Percentiles rank a stretch among this genome's conserved stretches.
Conservation (phyloP, 352 stramenopile species). For the Phytophthora citricola region DNA sequence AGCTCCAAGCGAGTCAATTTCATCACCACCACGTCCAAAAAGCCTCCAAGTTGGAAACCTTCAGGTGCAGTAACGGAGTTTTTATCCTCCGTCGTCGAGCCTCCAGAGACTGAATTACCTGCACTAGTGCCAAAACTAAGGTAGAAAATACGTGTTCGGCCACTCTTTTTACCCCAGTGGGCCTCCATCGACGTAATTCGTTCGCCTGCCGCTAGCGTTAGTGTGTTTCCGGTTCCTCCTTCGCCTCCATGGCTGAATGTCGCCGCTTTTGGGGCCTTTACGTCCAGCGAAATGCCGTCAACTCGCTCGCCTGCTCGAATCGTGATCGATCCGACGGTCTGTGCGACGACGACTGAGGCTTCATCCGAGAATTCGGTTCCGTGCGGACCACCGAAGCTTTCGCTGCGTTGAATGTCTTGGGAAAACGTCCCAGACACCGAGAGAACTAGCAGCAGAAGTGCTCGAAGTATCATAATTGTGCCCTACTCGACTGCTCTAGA, state of each 20-base stretch:
- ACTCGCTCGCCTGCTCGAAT: slow-evolving; percentile 16
- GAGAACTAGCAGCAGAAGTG: slow-evolving; percentile 5
- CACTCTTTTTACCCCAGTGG: slow-evolving; percentile 17
- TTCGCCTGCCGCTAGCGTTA: slow-evolving; percentile 5
- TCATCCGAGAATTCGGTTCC: slow-evolving; percentile 21
- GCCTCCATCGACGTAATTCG: slow-evolving; percentile 26
- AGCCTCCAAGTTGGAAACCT: slow-evolving; percentile 17
- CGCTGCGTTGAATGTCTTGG: slow-evolving; percentile 14
- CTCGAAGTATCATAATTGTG: slow-evolving; percentile 4
- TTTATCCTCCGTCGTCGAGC: slow-evolving; percentile 8
- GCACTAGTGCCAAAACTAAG: slow-evolving; percentile 13
- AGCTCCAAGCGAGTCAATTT: slow-evolving; percentile 10
- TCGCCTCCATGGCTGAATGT: slow-evolving; percentile 21
- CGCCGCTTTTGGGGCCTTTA: slow-evolving; percentile 2
- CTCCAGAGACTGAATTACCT: slow-evolving; percentile 11
- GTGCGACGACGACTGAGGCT: slow-evolving; percentile 6
- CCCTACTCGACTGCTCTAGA: background rate
- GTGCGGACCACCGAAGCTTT: slow-evolving; percentile 23
- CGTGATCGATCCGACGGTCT: slow-evolving; percentile 3
- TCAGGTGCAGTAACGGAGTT: slow-evolving; percentile 15
- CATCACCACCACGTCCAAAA: slow-evolving; percentile 13
- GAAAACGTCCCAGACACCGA: background rate
- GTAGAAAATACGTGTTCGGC: slow-evolving; percentile 13
- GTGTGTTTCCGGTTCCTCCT: slow-evolving; percentile 5
- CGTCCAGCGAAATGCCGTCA: slow-evolving; percentile 18